Conservation (phyloP, 2,329 filamentous ascomycete species). For the Shiraia bambusicola region DNA sequence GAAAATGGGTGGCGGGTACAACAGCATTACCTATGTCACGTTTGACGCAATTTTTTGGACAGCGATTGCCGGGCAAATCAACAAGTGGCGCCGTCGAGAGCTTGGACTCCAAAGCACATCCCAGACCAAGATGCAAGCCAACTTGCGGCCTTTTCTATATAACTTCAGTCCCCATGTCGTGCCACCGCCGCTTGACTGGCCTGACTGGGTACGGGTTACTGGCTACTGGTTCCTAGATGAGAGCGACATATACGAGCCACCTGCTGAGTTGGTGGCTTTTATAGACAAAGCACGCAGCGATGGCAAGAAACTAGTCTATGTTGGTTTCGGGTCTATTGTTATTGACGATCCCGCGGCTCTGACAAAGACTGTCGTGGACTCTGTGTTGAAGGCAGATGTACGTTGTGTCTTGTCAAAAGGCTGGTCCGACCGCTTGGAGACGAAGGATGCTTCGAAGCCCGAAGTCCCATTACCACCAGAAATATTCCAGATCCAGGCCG, state of each 20-base stretch:
- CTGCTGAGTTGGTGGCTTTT: conserved; percentile 73
- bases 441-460: conserved; percentile 58
- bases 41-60: conserved; percentile 98
- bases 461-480: conserved; percentile 74
- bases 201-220: conserved; percentile 95
- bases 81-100: conserved; percentile 83
- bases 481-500: conserved; percentile 84
- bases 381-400: conserved; percentile 86
- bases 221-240: conserved; percentile 98
- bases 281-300: conserved; percentile 81
- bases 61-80: conserved; percentile 85
- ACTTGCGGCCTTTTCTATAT: conserved; percentile 97
- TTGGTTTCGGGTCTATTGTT: conserved; percentile 95
- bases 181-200: conserved; percentile 90
- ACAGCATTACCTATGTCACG: conserved; percentile 92
- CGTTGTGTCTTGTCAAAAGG: conserved; percentile 94
- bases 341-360: conserved; percentile 85
- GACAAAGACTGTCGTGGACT: conserved; percentile 90
- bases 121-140: conserved; percentile 88
- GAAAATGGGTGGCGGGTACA: conserved; percentile 94
- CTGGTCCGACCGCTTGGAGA: conserved; percentile 82
- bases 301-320: conserved; percentile 89
- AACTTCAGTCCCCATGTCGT: conserved; percentile 95
- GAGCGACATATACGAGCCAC: conserved; percentile 66
- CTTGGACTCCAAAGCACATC: conserved; percentile 78